Evolutionary conservation across 164 flowering plant genomes (phyloP).

Genomic region (Magnolia kwangsiensis): DNA sequence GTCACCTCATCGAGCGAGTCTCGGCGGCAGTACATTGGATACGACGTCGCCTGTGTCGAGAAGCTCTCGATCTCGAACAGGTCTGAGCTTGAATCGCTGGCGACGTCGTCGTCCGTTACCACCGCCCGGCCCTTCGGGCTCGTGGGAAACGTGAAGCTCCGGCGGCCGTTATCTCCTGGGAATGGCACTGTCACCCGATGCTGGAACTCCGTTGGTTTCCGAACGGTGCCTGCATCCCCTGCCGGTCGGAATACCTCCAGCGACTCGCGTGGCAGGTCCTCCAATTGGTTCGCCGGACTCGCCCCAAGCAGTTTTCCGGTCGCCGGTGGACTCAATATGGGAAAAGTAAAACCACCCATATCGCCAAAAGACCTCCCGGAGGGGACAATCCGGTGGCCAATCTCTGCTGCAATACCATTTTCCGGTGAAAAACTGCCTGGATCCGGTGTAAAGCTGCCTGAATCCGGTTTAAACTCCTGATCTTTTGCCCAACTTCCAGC

Average conservation of each 20-base stretch:
- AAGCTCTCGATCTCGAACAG: constrained; percentile 92
- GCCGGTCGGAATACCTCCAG: constrained; percentile 49
- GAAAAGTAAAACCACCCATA: constrained; percentile 45
- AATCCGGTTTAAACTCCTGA: neutral
- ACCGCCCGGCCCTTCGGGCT: constrained; percentile 28
- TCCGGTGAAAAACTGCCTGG: constrained; percentile 13
- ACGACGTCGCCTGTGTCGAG: constrained; percentile 46
- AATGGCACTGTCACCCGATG: constrained; percentile 1
- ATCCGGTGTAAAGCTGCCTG: constrained; percentile 17
- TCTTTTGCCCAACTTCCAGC: constrained; percentile 8
- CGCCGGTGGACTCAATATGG: constrained; percentile 28
- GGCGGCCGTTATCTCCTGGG: constrained; percentile 13
- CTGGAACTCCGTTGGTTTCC: constrained; percentile 19
- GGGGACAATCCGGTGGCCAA: constrained; percentile 19
- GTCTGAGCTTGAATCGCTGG: constrained; percentile 88
- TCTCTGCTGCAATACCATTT: constrained; percentile 7
- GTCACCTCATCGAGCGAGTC: constrained; percentile 56
- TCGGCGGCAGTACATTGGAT: constrained; percentile 33
- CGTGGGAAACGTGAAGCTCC: constrained; percentile 28
- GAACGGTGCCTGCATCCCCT: neutral
- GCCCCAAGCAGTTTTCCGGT: constrained; percentile 6
- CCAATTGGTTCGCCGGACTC: neutral
- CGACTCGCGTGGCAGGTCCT: constrained; percentile 49
- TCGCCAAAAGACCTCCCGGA: constrained; percentile 21
- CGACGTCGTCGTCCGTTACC: constrained; percentile 47